Percentiles rank a stretch among this genome's conserved stretches.
phyloP scores from a whole-genome alignment of 345 rosid genomes.

The Garcia nutans region DNA sequence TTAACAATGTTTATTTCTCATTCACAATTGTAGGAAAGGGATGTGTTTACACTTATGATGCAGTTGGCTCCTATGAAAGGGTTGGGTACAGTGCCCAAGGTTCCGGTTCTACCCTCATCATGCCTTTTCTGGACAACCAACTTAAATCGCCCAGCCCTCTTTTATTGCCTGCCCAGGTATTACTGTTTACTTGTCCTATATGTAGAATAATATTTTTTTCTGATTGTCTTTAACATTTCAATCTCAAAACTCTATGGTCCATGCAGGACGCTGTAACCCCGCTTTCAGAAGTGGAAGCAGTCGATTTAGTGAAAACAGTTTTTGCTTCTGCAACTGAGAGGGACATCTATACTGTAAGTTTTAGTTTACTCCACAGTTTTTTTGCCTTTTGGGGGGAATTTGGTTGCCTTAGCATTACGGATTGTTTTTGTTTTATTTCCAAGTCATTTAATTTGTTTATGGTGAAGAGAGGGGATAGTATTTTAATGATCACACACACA shows the following conservation, averaged over 20 bases:
- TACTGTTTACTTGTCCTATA: background rate
- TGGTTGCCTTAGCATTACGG: background rate
- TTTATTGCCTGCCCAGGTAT: conserved; percentile 73
- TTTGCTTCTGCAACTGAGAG: conserved; percentile 98
- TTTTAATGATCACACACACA: background rate
- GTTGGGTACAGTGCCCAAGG: conserved; percentile 98
- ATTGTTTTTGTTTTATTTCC: background rate
- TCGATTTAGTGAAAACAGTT: conserved; percentile 84
- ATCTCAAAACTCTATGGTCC: conserved; percentile 3
- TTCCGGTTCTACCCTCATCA: conserved; percentile 85
- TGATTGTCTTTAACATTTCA: background rate
- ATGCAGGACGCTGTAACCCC: conserved; percentile 93
- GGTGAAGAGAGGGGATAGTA: background rate
- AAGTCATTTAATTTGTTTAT: background rate
- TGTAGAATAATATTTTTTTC: background rate
- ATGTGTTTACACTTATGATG: conserved; percentile 93
- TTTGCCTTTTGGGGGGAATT: background rate
- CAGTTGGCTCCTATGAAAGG: conserved; percentile 97
- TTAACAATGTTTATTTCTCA: background rate
- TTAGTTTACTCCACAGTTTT: background rate
- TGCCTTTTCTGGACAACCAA: conserved; percentile 97
- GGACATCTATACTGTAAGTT: conserved; percentile 90
- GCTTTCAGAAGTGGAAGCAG: conserved; percentile 78
- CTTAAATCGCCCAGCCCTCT: conserved; percentile 97
- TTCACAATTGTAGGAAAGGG: conserved; percentile 63